Percentiles rank a stretch among this genome's conserved stretches.
Conservation (phyloP, 2,329 filamentous ascomycete species). For the Neoascochyta sp. region DNA sequence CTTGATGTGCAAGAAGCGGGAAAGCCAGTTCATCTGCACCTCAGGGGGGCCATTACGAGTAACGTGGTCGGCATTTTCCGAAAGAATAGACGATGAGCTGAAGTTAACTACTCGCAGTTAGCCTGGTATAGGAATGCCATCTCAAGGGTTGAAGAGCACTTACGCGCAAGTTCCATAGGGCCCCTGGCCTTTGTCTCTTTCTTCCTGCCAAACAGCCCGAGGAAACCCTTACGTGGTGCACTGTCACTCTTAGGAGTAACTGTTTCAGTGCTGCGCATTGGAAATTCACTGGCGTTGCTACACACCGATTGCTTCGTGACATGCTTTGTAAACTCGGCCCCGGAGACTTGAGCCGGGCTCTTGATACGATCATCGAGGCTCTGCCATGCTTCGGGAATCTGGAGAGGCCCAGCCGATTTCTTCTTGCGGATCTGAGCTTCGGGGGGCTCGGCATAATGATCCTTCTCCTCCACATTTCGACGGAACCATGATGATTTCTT, state of each 20-base stretch:
- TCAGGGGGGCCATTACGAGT: constrained; percentile 28
- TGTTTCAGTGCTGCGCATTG: constrained; percentile 37
- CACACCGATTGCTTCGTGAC: constrained; percentile 19
- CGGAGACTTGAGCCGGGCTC: constrained; percentile 4
- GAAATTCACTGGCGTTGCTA: constrained; percentile 43
- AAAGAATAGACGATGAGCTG: constrained; percentile 30
- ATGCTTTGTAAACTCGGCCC: constrained; percentile 11
- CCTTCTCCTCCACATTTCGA: constrained; percentile 32
- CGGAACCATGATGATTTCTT: constrained; percentile 50
- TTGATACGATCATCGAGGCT: constrained; percentile 36
- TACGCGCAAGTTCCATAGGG: constrained; percentile 38
- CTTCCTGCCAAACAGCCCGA: constrained; percentile 53
- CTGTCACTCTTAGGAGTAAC: constrained; percentile 39
- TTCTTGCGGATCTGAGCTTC: constrained; percentile 28
- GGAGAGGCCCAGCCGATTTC: constrained; percentile 21
- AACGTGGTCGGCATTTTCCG: constrained; percentile 48
- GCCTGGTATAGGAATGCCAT: constrained; percentile 1
- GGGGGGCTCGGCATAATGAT: constrained; percentile 20
- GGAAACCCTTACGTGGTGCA: constrained; percentile 41
- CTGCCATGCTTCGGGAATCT: constrained; percentile 37
- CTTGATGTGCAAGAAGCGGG: constrained; percentile 83
- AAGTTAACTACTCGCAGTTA: constrained; percentile 22
- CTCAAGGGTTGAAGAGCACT: constrained; percentile 11
- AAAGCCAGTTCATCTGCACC: constrained; percentile 72
- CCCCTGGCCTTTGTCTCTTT: constrained; percentile 38